Evolutionary conservation across 2,329 filamentous ascomycete genomes (phyloP).

Genomic region (Myriosclerotinia curreyana): DNA sequence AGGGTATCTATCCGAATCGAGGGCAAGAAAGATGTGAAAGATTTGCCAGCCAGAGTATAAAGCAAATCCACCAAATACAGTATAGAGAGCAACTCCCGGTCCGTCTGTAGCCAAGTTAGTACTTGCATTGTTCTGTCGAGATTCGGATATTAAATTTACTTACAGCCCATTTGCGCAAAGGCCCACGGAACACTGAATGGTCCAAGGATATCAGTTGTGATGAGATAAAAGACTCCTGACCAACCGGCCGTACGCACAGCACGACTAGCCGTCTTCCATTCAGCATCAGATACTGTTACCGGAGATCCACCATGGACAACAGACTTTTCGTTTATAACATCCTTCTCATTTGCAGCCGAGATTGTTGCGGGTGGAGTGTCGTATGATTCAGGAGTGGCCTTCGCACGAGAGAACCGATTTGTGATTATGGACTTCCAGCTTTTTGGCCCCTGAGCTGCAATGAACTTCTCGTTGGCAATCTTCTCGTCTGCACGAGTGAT

Average conservation of each 20-base stretch:
- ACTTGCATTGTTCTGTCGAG: neutral
- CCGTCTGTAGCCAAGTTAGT: constrained; percentile 18
- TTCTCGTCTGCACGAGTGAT: constrained; percentile 39
- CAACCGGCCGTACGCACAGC: constrained; percentile 30
- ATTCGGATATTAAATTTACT: neutral
- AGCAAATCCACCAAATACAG: constrained; percentile 30
- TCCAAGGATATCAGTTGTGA: constrained; percentile 34
- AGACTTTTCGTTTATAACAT: constrained; percentile 11
- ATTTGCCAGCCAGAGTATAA: constrained; percentile 32
- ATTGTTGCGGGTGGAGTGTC: constrained; percentile 3
- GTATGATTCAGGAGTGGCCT: neutral
- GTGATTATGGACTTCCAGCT: constrained; percentile 8
- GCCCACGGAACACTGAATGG: constrained; percentile 31
- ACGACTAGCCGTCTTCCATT: constrained; percentile 31
- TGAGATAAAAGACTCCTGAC: constrained; percentile 32
- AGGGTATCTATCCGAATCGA: constrained; percentile 31
- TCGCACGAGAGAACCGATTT: constrained; percentile 9
- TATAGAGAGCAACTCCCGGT: constrained; percentile 30
- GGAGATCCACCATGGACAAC: neutral
- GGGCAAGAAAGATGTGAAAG: constrained; percentile 27
- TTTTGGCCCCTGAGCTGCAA: constrained; percentile 9
- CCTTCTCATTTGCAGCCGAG: constrained; percentile 5
- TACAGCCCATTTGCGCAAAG: constrained; percentile 28
- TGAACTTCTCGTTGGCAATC: constrained; percentile 21
- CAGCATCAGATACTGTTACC: constrained; percentile 25